These are phyloP conservation scores for Annulohypoxylon moriforme DNA, from an alignment of 495 filamentous ascomycete genomes.

Conservation along the genomic window DNA sequence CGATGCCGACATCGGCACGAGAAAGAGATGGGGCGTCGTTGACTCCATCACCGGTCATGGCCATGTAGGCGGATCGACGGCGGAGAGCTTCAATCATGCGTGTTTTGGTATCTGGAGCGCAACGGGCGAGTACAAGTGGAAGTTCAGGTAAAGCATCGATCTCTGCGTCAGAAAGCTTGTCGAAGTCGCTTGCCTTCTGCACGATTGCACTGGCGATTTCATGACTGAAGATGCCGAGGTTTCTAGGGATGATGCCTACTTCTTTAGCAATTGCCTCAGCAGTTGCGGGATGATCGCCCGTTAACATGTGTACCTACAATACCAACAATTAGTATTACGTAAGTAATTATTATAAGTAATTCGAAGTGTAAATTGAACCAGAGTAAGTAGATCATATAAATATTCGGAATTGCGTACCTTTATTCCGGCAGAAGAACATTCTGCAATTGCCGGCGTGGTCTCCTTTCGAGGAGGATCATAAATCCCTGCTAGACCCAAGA, in stretches of 20 bases:
- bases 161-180: conserved; percentile 67
- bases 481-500: conserved; percentile 78
- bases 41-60: conserved; percentile 82
- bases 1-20: conserved; percentile 84
- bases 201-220: conserved; percentile 66
- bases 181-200: conserved; percentile 73
- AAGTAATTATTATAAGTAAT: not conserved
- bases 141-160: conserved; percentile 68
- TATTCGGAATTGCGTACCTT: conserved; percentile 49
- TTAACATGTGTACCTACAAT: conserved; percentile 76
- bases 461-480: conserved; percentile 80
- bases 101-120: conserved; percentile 73
- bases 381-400: too few species aligned
- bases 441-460: conserved; percentile 70
- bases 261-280: conserved; percentile 80
- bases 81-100: conserved; percentile 76
- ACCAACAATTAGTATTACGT: conserved; percentile 9
- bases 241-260: conserved; percentile 76
- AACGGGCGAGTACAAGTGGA: conserved; percentile 73
- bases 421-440: conserved; percentile 77
- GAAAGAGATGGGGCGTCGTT: conserved; percentile 86
- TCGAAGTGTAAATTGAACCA: too few species aligned
- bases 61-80: conserved; percentile 68
- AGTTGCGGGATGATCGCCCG: conserved; percentile 80
- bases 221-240: conserved; percentile 64